A percentile compares a stretch with the other conserved stretches of the same genome.
Conservation (phyloP, 306 rosid species). For the Prunus campanulata region DNA sequence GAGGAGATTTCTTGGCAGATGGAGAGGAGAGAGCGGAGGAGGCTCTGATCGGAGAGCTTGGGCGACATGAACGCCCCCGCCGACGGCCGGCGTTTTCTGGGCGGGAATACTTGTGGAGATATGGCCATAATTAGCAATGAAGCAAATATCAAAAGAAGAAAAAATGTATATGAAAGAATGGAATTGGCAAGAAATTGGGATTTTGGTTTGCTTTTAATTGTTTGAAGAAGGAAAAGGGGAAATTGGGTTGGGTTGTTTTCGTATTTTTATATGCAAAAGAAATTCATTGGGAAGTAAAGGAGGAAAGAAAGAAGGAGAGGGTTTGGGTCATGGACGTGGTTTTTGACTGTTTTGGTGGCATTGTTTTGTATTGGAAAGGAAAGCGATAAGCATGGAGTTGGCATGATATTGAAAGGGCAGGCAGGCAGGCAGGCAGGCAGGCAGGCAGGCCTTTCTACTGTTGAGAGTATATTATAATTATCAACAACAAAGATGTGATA, state of each 20-base stretch:
- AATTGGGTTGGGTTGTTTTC: slow-evolving; percentile 8
- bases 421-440: not conserved
- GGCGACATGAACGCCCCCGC: slow-evolving; percentile 55
- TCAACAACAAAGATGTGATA: too few species aligned
- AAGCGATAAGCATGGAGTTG: slow-evolving; percentile 11
- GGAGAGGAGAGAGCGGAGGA: slow-evolving; percentile 52
- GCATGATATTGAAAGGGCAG: not conserved
- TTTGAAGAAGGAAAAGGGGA: slow-evolving; percentile 7
- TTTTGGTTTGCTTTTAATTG: not conserved
- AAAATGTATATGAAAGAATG: not conserved
- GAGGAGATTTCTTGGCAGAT: slow-evolving; percentile 56
- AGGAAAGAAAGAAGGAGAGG: not conserved
- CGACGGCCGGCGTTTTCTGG: slow-evolving; percentile 63
- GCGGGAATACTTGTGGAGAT: slow-evolving; percentile 45
- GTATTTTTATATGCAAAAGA: not conserved
- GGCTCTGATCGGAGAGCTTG: slow-evolving; percentile 30
- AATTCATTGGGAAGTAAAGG: not conserved
- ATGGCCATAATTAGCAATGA: slow-evolving; percentile 47
- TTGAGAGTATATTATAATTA: too few species aligned
- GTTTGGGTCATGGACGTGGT: slow-evolving; percentile 10
- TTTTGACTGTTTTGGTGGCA: slow-evolving; percentile 30
- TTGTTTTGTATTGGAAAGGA: not conserved
- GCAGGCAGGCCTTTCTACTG: not conserved
- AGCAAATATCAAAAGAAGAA: not conserved
- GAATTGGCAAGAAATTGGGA: not conserved